Conservation (phyloP, 495 filamentous ascomycete genomes). For the Aspergillus hancockii region DNA sequence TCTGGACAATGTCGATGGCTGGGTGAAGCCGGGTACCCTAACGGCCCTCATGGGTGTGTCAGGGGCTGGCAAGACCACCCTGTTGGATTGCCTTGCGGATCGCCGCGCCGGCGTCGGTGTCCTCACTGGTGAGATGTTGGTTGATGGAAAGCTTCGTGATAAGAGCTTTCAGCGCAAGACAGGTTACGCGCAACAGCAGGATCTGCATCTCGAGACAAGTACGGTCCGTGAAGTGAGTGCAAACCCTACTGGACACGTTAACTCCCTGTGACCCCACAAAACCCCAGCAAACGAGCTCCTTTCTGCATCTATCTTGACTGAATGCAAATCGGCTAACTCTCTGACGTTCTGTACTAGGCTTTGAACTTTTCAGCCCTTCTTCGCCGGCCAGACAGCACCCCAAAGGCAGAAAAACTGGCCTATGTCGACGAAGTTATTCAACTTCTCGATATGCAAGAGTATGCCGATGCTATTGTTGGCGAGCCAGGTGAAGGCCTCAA, state of each 20-base stretch:
- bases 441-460: conserved; percentile 73
- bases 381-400: conserved; percentile 73
- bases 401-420: conserved; percentile 69
- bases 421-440: conserved; percentile 91
- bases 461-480: conserved; percentile 29
- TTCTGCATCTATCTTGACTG: too few species aligned
- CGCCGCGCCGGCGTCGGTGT: conserved; percentile 45
- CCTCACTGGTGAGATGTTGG: conserved; percentile 50
- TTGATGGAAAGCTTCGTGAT: conserved; percentile 57
- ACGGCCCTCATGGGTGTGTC: conserved; percentile 60
- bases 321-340: too few species aligned
- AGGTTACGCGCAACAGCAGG: conserved; percentile 91
- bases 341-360: conserved; percentile 25
- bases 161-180: conserved; percentile 84
- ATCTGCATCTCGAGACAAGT: conserved; percentile 78
- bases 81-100: conserved; percentile 55
- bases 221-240: conserved; percentile 68
- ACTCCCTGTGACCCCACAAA: too few species aligned
- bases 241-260: too few species aligned
- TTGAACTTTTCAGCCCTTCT: conserved; percentile 79
- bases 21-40: conserved; percentile 63
- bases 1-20: conserved; percentile 59
- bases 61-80: conserved; percentile 62
- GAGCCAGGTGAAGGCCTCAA: conserved; percentile 57
- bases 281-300: too few species aligned